These are phyloP conservation scores for Prunella vulgaris DNA, from an alignment of 257 asterid genomes.

Conservation along the genomic window DNA sequence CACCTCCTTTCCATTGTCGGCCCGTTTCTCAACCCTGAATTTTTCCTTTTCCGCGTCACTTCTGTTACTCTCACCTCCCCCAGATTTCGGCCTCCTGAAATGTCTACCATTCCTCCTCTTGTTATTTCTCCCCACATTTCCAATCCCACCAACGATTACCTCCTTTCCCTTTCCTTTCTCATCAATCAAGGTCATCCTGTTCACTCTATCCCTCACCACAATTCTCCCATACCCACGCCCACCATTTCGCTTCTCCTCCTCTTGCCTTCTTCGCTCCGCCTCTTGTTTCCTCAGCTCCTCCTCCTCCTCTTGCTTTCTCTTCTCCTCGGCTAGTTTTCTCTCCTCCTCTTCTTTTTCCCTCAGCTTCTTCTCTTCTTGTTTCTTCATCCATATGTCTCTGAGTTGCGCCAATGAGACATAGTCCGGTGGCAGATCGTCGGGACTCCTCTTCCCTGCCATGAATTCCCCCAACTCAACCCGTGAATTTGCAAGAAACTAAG, in stretches of 20 bases:
- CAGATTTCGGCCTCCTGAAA: not conserved
- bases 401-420: constrained; percentile 62
- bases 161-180: constrained; percentile 34
- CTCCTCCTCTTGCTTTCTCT: not conserved
- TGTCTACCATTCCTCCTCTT: not conserved
- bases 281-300: not conserved
- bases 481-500: not conserved
- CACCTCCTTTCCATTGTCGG: not conserved
- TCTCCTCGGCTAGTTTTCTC: not conserved
- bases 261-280: not conserved
- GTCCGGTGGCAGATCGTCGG: constrained; percentile 44
- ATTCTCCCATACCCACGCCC: not conserved
- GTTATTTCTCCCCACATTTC: not conserved
- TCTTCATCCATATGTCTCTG: constrained; percentile 54
- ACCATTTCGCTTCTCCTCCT: not conserved
- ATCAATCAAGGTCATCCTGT: constrained; percentile 2
- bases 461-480: not conserved
- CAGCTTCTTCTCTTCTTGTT: constrained; percentile 29
- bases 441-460: constrained; percentile 31
- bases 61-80: constrained; percentile 16
- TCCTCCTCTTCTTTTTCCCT: constrained; percentile 21
- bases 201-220: not conserved
- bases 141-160: constrained; percentile 9
- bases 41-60: not conserved
- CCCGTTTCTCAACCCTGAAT: not conserved